Percentiles rank a stretch among this genome's conserved stretches.
These are phyloP conservation scores for Apiotrichum brassicae DNA, from an alignment of 1,284 basidiomycete species.

Conservation along the genomic window DNA sequence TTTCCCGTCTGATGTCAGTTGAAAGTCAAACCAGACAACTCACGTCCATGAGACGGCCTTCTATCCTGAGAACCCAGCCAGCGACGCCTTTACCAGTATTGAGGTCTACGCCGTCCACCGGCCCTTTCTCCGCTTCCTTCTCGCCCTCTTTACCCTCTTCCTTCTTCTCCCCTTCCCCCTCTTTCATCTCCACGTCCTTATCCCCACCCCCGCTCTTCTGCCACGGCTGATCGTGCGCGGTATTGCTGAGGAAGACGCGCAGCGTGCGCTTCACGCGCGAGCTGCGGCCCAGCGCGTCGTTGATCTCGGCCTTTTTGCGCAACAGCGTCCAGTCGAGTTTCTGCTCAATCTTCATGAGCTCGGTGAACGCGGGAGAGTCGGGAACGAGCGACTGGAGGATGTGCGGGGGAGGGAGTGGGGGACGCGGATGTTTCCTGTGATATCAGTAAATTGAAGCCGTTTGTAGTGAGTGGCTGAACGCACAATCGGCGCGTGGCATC, in stretches of 20 bases:
- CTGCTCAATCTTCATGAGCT: slow-evolving; percentile 79
- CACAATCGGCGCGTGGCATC: slow-evolving; percentile 14
- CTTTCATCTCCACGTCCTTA: slow-evolving; percentile 5
- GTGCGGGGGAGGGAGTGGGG: slow-evolving; percentile 45
- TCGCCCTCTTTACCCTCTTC: neutral
- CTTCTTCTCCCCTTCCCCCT: slow-evolving; percentile 6
- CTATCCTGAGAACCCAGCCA: slow-evolving; percentile 82
- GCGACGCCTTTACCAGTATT: slow-evolving; percentile 71
- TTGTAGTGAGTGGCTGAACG: neutral
- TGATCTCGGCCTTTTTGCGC: slow-evolving; percentile 81
- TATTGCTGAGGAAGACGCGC: slow-evolving; percentile 82
- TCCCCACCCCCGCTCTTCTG: slow-evolving; percentile 49
- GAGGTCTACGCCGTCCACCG: slow-evolving; percentile 45
- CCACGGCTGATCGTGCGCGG: slow-evolving; percentile 78
- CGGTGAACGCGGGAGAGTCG: slow-evolving; percentile 79
- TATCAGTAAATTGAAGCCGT: neutral
- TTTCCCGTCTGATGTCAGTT: slow-evolving; percentile 42
- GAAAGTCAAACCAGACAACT: slow-evolving; percentile 12
- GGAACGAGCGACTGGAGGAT: slow-evolving; percentile 51
- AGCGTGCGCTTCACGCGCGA: slow-evolving; percentile 62
- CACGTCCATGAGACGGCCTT: slow-evolving; percentile 70
- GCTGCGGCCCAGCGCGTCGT: slow-evolving; percentile 61
- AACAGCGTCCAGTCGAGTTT: slow-evolving; percentile 93
- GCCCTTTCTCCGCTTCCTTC: slow-evolving; percentile 1
- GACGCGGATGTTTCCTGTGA: slow-evolving; percentile 32